A percentile compares a stretch with the other conserved stretches of the same genome.
These are phyloP conservation scores for Backusella westeae DNA, from an alignment of 192 early-diverging fungal genomes.

Conservation along the genomic window DNA sequence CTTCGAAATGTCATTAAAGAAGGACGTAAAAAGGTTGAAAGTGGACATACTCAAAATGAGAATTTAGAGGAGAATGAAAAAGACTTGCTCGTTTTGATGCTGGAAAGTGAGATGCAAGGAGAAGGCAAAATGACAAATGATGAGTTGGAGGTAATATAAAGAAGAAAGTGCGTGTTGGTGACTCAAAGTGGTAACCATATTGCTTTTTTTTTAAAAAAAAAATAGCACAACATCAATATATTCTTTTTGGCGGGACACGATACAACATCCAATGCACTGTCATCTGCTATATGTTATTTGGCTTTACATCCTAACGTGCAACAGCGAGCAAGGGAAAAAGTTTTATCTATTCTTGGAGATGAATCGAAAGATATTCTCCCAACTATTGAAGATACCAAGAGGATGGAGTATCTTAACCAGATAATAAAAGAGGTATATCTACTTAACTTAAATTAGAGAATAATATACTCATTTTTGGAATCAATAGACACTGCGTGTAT, in stretches of 20 bases:
- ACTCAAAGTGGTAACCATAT: neutral
- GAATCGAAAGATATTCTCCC: slow-evolving; percentile 17
- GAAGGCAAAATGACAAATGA: slow-evolving; percentile 9
- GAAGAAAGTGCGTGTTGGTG: no score
- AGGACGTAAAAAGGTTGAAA: neutral
- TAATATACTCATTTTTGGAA: neutral
- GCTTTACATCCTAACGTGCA: slow-evolving; percentile 17
- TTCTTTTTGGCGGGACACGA: slow-evolving; percentile 22
- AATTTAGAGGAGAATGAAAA: slow-evolving; percentile 32
- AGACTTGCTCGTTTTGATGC: slow-evolving; percentile 31
- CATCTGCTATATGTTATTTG: slow-evolving; percentile 19
- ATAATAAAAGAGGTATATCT: slow-evolving; percentile 18
- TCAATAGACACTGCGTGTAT: neutral
- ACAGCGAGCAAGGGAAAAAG: slow-evolving; percentile 24
- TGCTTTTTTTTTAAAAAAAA: no score
- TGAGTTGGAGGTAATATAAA: slow-evolving; percentile 12
- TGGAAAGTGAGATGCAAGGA: slow-evolving; percentile 18
- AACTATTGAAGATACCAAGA: slow-evolving; percentile 19
- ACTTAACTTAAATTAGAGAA: neutral
- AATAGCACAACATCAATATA: neutral
- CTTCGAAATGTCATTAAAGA: slow-evolving; percentile 1
- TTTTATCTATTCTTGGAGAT: slow-evolving; percentile 21
- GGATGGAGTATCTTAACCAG: slow-evolving; percentile 18
- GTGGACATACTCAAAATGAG: neutral
- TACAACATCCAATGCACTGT: slow-evolving; percentile 31